Evolutionary conservation across 2,329 filamentous ascomycete genomes (phyloP), one percentile per base, ranked within the genome.

Genomic region (Atkinsonella texensis): DNA sequence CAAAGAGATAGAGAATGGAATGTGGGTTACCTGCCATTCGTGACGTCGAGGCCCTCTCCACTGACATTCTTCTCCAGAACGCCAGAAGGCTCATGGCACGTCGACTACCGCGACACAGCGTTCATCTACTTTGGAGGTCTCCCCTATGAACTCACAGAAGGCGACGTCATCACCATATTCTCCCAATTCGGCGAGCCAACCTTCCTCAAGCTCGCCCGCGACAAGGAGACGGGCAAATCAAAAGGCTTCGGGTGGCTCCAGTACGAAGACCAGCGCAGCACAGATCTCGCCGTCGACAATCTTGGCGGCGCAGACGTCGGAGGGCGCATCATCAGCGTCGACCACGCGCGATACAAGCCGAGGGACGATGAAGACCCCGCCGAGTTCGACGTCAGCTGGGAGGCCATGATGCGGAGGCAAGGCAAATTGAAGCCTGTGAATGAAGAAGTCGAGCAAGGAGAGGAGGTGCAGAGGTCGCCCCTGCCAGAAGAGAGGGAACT

Each of bases 211-310:
- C 80, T 98, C 12, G 83, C 85, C 46, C 88, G 93, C 62, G 93
- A 98, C 74, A 93, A 93, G 65, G 94, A 97, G 65, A 94, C 90
- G 0, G 93, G 93, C 55, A 96, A 95, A 70, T 94, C 87, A 55
- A 86, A 85, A 58, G 93, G 93, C 0, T 98, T 97, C 64, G 89
- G 86, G 2, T 98, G 94, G 77, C 77, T 98, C 53, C 98, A 98
- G 65, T 98, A 97, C 69, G 93, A 98, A 66, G 91, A 98, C 68
- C 93, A 98, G 72, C 79, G 91, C 59, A 96, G 90, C 70, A 94
- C 88, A 55, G 91, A 97, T 68, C 73, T 98, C 42, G 93, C 94
- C 0, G 94, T 98, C 10, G 93, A 98, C 70, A 98, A 98, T 66
- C 72, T 98, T 5, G 87, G 89, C 40, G 93, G 93, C 33, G 85